A percentile compares a stretch with the other conserved stretches of the same genome.
phyloP scores from a whole-genome alignment of 176 grass and related monocot genomes.

The Bromus sterilis region DNA sequence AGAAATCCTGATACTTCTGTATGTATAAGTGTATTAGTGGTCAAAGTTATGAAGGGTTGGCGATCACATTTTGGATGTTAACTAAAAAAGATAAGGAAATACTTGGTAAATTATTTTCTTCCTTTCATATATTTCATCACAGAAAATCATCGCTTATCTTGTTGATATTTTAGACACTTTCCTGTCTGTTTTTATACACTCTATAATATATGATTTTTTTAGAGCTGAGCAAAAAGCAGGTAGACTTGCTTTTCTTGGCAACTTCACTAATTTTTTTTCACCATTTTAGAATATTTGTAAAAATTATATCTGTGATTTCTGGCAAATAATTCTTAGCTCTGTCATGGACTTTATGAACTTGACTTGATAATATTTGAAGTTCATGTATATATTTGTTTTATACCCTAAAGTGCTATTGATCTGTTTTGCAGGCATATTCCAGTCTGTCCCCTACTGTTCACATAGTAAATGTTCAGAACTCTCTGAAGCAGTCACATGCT shows the following conservation, averaged over 20 bases:
- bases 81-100: neutral
- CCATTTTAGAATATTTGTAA: neutral
- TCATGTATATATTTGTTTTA: neutral
- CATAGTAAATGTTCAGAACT: conserved; percentile 45
- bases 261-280: neutral
- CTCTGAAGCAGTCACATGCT: conserved; percentile 33
- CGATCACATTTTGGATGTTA: too few relatives aligned
- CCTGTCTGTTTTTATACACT: neutral
- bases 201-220: neutral
- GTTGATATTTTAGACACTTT: neutral
- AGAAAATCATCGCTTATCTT: neutral
- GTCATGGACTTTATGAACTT: neutral
- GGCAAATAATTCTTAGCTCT: neutral
- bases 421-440: conserved; percentile 50
- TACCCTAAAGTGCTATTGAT: neutral
- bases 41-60: neutral
- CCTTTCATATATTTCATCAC: neutral
- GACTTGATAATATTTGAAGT: neutral
- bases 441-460: conserved; percentile 50
- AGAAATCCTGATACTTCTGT: neutral
- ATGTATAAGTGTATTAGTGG: neutral
- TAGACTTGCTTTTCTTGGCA: neutral
- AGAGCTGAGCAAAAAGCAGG: neutral
- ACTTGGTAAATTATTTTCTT: neutral
- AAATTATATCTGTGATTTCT: neutral